Conservation (phyloP, 768 basidiomycete species). For the Cystofilobasidium ferigula region DNA sequence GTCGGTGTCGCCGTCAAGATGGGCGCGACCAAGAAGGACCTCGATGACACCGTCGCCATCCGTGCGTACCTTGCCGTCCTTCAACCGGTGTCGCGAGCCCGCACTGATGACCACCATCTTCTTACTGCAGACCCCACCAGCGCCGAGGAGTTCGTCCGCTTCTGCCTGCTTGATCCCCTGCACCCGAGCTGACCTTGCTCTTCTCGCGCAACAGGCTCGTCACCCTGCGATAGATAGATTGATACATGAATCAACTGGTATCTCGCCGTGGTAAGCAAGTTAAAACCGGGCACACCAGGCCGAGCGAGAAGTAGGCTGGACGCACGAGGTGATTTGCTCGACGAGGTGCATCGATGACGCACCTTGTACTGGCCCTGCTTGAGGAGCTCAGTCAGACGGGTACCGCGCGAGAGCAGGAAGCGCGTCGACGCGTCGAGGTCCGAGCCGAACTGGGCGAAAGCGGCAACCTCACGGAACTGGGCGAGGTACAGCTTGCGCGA, state of each 20-base stretch:
- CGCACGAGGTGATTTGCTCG: too few species aligned
- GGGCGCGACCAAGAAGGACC: conserved; percentile 64
- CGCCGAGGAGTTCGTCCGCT: conserved; percentile 19
- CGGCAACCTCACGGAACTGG: conserved; percentile 99
- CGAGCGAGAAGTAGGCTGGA: too few species aligned
- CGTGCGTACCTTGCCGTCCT: conserved; percentile 29
- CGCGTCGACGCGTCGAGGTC: conserved; percentile 99
- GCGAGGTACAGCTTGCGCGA: conserved; percentile 84
- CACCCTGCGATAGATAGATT: conserved; percentile 11
- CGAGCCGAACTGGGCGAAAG: conserved; percentile 97
- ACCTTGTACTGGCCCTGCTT: conserved; percentile 43
- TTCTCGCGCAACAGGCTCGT: too few species aligned
- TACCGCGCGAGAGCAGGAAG: conserved; percentile 94
- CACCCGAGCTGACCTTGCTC: not conserved
- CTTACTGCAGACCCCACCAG: conserved; percentile 16
- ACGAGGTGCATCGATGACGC: too few species aligned
- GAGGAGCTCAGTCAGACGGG: conserved; percentile 91
- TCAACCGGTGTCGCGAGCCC: too few species aligned
- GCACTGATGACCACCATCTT: not conserved
- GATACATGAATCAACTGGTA: too few species aligned
- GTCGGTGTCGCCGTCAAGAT: conserved; percentile 88
- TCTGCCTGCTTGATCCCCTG: not conserved
- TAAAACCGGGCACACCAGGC: too few species aligned
- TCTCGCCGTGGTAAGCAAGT: not conserved
- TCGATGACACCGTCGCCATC: conserved; percentile 99